These are phyloP conservation scores for Mycosarcoma mackinlayi DNA, from an alignment of 1,284 basidiomycete genomes.

Conservation along the genomic window DNA sequence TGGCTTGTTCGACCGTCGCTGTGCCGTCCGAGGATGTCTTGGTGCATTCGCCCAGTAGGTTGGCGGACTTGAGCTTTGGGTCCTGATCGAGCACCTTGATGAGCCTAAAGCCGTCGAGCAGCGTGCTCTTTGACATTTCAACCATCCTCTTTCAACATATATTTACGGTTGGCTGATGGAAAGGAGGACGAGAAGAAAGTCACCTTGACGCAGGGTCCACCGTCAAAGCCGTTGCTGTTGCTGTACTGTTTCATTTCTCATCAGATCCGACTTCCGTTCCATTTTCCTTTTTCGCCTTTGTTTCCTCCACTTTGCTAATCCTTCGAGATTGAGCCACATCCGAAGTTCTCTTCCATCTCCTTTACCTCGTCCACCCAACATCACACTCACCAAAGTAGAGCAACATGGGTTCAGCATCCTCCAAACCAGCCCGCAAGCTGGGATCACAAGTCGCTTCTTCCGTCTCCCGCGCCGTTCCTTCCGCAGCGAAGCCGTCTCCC, in stretches of 20 bases:
- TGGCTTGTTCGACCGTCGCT: slow-evolving; percentile 29
- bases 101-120: slow-evolving; percentile 55
- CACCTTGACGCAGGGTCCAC: slow-evolving; percentile 27
- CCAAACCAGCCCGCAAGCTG: slow-evolving; percentile 53
- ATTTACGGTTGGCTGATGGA: too few relatives aligned
- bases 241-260: neutral
- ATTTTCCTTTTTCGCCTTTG: slow-evolving; percentile 10
- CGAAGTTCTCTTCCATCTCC: neutral
- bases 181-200: neutral
- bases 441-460: slow-evolving; percentile 36
- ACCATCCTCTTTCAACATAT: neutral
- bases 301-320: slow-evolving; percentile 43
- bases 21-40: slow-evolving; percentile 1
- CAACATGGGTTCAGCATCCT: slow-evolving; percentile 51
- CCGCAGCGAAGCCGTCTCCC: slow-evolving; percentile 26
- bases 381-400: neutral
- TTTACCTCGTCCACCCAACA: neutral
- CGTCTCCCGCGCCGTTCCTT: slow-evolving; percentile 21
- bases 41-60: slow-evolving; percentile 39
- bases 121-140: neutral
- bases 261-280: slow-evolving; percentile 24
- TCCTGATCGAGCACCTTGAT: slow-evolving; percentile 52
- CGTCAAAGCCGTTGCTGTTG: too few relatives aligned
- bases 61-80: slow-evolving; percentile 44
- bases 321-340: too few relatives aligned